Conservation (phyloP, 306 rosid species). For the Quercus cerris region DNA sequence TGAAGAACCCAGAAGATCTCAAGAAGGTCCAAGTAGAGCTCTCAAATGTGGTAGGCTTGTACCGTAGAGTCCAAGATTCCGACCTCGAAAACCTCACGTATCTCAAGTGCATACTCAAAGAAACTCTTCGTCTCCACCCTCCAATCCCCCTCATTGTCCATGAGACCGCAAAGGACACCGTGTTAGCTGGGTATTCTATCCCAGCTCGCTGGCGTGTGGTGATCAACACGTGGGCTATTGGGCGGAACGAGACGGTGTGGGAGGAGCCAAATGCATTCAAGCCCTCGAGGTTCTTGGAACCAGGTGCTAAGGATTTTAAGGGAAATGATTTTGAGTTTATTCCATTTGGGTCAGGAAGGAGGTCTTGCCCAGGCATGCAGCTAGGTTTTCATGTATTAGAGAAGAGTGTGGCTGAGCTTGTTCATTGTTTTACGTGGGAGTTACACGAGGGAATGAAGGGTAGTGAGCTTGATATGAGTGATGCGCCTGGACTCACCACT, state of each 20-base stretch:
- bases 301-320: slow-evolving; percentile 39
- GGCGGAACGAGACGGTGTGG: slow-evolving; percentile 37
- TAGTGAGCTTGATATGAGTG: slow-evolving; percentile 50
- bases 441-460: slow-evolving; percentile 45
- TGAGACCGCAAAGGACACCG: slow-evolving; percentile 33
- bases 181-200: slow-evolving; percentile 31
- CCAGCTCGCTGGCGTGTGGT: slow-evolving; percentile 37
- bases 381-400: slow-evolving; percentile 50
- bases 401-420: slow-evolving; percentile 41
- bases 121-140: slow-evolving; percentile 58
- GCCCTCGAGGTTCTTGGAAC: slow-evolving; percentile 40
- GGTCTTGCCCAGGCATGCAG: slow-evolving; percentile 57
- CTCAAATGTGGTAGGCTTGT: slow-evolving; percentile 29
- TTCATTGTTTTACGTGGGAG: slow-evolving; percentile 53
- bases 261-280: slow-evolving; percentile 40
- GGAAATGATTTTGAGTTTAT: slow-evolving; percentile 51
- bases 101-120: slow-evolving; percentile 42
- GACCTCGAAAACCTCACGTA: slow-evolving; percentile 37
- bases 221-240: slow-evolving; percentile 55
- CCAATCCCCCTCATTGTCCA: slow-evolving; percentile 61
- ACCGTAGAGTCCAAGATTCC: slow-evolving; percentile 27
- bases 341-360: slow-evolving; percentile 57
- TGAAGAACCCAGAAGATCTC: slow-evolving; percentile 41
- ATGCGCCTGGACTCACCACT: slow-evolving; percentile 53
- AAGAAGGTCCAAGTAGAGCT: slow-evolving; percentile 41